Base-by-base conservation (phyloP, 306 rosid genomes). In the Sechiopsis laciniata region DNA sequence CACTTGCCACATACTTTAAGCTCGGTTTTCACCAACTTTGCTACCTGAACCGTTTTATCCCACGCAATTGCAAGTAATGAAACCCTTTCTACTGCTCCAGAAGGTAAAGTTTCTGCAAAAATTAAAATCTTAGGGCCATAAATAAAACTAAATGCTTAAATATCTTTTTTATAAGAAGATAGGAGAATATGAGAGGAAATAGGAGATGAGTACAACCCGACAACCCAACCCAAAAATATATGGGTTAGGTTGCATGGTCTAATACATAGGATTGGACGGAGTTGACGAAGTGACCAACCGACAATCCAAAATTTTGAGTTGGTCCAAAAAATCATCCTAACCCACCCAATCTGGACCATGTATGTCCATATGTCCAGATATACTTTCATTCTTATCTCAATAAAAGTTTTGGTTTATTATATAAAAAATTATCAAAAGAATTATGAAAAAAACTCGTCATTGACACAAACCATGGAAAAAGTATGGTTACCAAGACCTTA, bases 41-140 rank as follows among this genome's bases (percentile, higher is more conserved):
- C 99, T 40, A 94, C 99, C 84, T 82, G 95, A 80, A 94, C 99
- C 78, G 87, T 91, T 68, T 87, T 79, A 76, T 91, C 97, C 99
- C 97, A 94, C 73, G 99, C 97, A 83, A 94, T 81, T 80, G 99
- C 99, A 45, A 91, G 99, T 86, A 94, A 78, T 2, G 95, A 89
- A 77, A 94, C 91, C 82, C 89, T 86, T 81, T 88, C 96, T 60
- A 50, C 83, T 76, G 83, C 81, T 81, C 88, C 96, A 69, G 78
- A 74, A 22, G 88, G 77, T 60, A 48, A 42, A 74, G 81, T 89
- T 76, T 87, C 96, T 83, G 83, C 85, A 78, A 79, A 68, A 69
- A 19, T 24, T 22, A 40, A 74, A 48, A 69, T 40, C 71, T 42
- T 69, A 70, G 57, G 51, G 58, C 72, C 21, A 52, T 75, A 76